These are phyloP conservation scores for Medicago ruthenica DNA, from an alignment of 306 rosid species.

Conservation along the genomic window DNA sequence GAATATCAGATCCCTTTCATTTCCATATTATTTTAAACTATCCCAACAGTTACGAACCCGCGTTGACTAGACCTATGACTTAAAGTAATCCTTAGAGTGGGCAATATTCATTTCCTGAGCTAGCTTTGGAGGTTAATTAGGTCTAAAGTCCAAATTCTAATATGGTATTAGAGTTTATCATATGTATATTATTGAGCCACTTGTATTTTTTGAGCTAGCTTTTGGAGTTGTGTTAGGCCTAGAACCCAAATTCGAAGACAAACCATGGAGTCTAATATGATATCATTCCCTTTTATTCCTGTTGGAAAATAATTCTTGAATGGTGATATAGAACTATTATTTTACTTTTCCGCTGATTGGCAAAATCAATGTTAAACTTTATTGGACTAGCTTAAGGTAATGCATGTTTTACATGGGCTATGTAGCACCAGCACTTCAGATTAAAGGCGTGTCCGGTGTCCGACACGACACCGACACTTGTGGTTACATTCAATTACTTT, in stretches of 20 bases:
- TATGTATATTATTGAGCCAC: background rate
- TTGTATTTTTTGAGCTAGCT: background rate
- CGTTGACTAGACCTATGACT: background rate
- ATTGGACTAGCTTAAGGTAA: background rate
- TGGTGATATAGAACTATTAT: background rate
- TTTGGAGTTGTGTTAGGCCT: background rate
- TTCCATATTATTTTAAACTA: background rate
- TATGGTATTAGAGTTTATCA: background rate
- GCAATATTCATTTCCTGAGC: background rate
- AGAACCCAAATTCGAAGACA: background rate
- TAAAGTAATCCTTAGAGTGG: background rate
- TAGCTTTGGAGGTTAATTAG: background rate
- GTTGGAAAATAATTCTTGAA: background rate
- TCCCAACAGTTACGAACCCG: background rate
- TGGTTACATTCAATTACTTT: background rate
- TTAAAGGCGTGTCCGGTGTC: background rate
- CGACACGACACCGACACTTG: no score
- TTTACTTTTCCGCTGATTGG: constrained; percentile 6
- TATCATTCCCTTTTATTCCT: background rate
- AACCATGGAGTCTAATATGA: background rate
- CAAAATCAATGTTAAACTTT: constrained; percentile 1
- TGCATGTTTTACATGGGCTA: background rate
- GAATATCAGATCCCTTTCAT: background rate
- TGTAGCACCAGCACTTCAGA: background rate
- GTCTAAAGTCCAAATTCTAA: background rate